phyloP scores from a whole-genome alignment of 768 basidiomycete species.

The Rhizopogon rudus region DNA sequence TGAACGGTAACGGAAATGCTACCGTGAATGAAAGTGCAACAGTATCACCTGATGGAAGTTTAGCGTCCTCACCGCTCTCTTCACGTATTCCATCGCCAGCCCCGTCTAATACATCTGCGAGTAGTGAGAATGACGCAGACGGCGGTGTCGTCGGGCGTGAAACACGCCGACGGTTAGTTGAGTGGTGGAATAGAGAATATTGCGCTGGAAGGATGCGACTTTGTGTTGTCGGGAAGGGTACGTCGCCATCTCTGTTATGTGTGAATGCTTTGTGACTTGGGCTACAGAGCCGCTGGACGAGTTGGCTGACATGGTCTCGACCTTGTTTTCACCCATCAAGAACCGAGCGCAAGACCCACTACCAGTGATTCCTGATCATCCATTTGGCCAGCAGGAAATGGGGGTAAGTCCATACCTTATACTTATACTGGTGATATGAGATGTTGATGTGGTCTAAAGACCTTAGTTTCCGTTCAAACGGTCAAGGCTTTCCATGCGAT shows the following conservation, averaged over 20 bases:
- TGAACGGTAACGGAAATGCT: conserved; percentile 26
- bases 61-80: conserved; percentile 39
- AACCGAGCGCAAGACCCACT: conserved; percentile 59
- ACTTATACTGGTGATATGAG: conserved; percentile 3
- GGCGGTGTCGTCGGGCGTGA: conserved; percentile 78
- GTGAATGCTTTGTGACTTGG: background rate
- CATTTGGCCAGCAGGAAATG: conserved; percentile 66
- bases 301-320: conserved; percentile 55
- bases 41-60: conserved; percentile 11
- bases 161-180: conserved; percentile 68
- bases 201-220: conserved; percentile 80
- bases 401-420: conserved; percentile 46
- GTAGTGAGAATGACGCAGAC: conserved; percentile 63
- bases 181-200: conserved; percentile 84
- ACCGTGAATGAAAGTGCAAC: background rate
- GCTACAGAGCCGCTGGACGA: conserved; percentile 69
- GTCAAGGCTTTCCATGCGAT: conserved; percentile 83
- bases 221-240: conserved; percentile 78
- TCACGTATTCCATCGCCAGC: conserved; percentile 57
- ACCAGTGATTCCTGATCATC: conserved; percentile 66
- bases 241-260: background rate
- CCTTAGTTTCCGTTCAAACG: conserved; percentile 81
- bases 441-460: conserved; percentile 36
- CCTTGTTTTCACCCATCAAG: conserved; percentile 64
- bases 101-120: conserved; percentile 48